phyloP scores from a whole-genome alignment of 2,329 filamentous ascomycete genomes.

The Talaromyces sp. region DNA sequence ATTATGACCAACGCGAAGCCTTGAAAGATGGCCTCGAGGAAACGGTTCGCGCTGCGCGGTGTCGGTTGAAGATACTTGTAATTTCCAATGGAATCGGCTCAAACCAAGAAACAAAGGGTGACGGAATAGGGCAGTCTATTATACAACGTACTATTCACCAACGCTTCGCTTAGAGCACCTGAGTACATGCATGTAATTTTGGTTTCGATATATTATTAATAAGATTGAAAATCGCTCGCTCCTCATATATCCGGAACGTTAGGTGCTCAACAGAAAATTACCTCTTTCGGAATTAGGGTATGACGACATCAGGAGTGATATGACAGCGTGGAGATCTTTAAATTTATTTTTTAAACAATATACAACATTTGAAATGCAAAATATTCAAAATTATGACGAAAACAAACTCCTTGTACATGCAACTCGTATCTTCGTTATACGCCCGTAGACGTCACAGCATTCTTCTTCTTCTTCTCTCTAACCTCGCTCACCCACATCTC shows the following conservation, averaged over 20 bases:
- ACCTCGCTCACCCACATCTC: constrained; percentile 24
- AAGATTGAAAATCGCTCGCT: neutral
- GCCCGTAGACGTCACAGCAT: neutral
- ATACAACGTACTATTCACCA: neutral
- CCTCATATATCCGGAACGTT: neutral
- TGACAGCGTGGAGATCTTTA: neutral
- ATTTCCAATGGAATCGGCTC: neutral
- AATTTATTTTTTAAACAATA: neutral
- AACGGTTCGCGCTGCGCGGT: neutral
- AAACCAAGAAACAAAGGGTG: neutral
- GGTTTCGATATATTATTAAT: too few species aligned
- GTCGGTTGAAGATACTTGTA: neutral
- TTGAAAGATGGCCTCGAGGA: neutral
- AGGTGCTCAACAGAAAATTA: neutral
- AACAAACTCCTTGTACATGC: neutral
- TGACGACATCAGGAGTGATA: neutral
- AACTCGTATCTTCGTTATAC: neutral
- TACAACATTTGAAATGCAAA: neutral
- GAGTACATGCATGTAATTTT: neutral
- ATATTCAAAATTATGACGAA: neutral
- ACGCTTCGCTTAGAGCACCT: neutral
- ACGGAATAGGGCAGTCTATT: neutral
- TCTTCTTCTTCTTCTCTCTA: constrained; percentile 20
- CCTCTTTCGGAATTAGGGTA: neutral
- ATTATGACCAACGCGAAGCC: neutral